phyloP scores from a whole-genome alignment of 306 rosid species.

The Gastrolobium bilobum region DNA sequence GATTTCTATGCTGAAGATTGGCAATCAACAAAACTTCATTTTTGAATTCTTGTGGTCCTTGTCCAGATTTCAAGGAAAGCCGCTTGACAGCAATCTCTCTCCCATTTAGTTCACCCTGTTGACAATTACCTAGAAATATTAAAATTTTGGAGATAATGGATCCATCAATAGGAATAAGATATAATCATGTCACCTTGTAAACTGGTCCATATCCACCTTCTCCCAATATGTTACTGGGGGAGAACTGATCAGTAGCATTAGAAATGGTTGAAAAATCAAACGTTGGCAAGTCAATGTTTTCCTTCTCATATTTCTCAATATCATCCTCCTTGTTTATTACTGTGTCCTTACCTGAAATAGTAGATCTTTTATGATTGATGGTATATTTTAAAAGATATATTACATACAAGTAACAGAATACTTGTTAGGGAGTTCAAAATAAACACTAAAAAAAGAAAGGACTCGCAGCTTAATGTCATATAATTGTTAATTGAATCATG shows the following conservation, averaged over 20 bases:
- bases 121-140: not conserved
- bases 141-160: not conserved
- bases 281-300: conserved; percentile 49
- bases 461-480: not conserved
- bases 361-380: not conserved
- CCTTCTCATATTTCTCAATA: conserved; percentile 16
- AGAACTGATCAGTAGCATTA: conserved; percentile 54
- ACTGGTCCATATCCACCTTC: conserved; percentile 63
- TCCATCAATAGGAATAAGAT: not conserved
- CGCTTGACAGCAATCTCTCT: conserved; percentile 59
- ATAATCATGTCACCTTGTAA: conserved; percentile 51
- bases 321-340: not conserved
- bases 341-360: conserved; percentile 25
- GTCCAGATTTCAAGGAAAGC: conserved; percentile 55
- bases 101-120: conserved; percentile 58
- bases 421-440: not conserved
- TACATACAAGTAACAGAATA: not conserved
- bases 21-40: conserved; percentile 52
- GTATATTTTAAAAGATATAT: not conserved
- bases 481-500: not conserved
- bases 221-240: conserved; percentile 51
- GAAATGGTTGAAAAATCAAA: conserved; percentile 52
- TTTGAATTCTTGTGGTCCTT: conserved; percentile 62
- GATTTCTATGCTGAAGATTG: conserved; percentile 60
- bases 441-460: not conserved